Conservation (phyloP, 495 filamentous ascomycete genomes). For the Viridothelium virens region DNA sequence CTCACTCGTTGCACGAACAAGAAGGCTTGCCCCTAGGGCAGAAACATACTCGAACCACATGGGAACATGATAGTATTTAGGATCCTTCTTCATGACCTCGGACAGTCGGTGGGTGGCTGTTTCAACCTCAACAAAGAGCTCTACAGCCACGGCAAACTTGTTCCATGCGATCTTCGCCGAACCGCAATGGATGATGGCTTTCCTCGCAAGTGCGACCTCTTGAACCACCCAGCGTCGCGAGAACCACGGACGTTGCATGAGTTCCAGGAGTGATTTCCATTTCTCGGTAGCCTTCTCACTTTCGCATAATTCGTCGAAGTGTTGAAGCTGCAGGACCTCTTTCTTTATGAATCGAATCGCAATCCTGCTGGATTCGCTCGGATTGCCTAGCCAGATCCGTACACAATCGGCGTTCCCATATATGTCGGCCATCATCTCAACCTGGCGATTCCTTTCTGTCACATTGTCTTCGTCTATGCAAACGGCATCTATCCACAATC, state of each 20-base stretch:
- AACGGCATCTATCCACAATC: conserved; percentile 19
- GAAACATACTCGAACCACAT: not conserved
- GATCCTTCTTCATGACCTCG: conserved; percentile 21
- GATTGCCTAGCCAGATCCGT: conserved; percentile 13
- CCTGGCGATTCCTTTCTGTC: conserved; percentile 1
- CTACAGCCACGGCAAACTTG: conserved; percentile 18
- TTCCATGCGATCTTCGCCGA: conserved; percentile 17
- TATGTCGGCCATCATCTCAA: conserved; percentile 35
- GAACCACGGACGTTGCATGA: conserved; percentile 25
- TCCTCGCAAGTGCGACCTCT: conserved; percentile 20
- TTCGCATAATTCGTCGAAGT: conserved; percentile 32
- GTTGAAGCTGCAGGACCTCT: conserved; percentile 28
- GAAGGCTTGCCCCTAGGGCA: conserved; percentile 15
- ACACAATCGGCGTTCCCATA: conserved; percentile 9
- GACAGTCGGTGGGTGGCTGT: conserved; percentile 17
- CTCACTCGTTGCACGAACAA: conserved; percentile 18
- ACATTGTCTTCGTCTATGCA: conserved; percentile 14
- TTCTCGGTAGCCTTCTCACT: conserved; percentile 9
- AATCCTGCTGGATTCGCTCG: conserved; percentile 11
- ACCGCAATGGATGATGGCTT: conserved; percentile 19
- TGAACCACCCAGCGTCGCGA: conserved; percentile 24
- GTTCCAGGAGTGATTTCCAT: conserved; percentile 19
- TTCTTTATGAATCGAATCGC: conserved; percentile 33
- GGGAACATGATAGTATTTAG: not conserved
- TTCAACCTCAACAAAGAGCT: conserved; percentile 21